Base-by-base conservation (phyloP, 495 filamentous ascomycete genomes). In the Trichoderma virens region DNA sequence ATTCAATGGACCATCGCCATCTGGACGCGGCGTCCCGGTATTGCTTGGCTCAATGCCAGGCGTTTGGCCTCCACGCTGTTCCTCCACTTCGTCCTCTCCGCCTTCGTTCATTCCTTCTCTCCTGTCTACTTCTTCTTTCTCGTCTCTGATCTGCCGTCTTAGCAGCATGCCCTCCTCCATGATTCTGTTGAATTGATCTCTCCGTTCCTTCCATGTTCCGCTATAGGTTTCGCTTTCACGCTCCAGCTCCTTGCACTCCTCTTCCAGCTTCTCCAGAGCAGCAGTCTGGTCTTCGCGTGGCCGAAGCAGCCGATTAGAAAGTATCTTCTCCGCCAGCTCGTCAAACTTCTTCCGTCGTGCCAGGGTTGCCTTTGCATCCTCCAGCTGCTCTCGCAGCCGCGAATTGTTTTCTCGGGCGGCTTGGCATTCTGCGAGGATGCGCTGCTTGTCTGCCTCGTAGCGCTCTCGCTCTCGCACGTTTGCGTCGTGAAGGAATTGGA, bases 141-240 rank as follows among this genome's bases (percentile, higher is more conserved):
- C 92, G 74, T 97, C 92, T 47, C 91, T 85, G 68, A 98, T 98
- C 69, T 96, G 77, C 35, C 88, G 83, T 60, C 92, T 81, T 68
- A 98, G 81, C 66, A 90, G 82, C 86, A 89, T 90, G 5, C 92
- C 90, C 79, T 98, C 93, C 43, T 92, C 91, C 65, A 97, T 90
- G 71, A 98, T 94, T 67, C 85, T 81, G 14, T 88, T 90, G 75
- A 98, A 98, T 75, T 96, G 92, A 69, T 89, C 88, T 45, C 92
- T 76, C 38, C 95, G 81, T 72, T 96, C 91, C 20, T 83, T 77
- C 93, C 93, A 98, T 4, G 91, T 96, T 60, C 79, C 80, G 11
- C 86, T 87, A 74, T 94, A 96, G 39, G 88, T 86, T 73, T 84
- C 81, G 72, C 90, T 90, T 76, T 98, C 92, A 54, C 84, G 82